Percentiles rank a stretch among this genome's conserved stretches.
These are phyloP conservation scores for Scenedesmus sp. DNA, from an alignment of 163 green algal species.

Conservation along the genomic window DNA sequence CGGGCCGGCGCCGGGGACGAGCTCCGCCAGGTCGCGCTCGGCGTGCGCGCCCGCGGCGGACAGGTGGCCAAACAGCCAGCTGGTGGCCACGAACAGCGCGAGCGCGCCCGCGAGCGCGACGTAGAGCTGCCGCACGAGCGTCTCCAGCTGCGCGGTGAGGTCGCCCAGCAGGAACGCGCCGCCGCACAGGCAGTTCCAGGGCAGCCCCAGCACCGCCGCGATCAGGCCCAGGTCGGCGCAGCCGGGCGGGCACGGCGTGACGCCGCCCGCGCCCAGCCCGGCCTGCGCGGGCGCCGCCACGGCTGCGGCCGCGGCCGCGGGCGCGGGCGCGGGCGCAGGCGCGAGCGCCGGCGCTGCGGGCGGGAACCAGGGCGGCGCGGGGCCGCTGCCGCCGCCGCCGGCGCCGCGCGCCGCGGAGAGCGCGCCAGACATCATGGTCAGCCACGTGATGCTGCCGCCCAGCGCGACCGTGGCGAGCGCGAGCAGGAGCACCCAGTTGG, in stretches of 20 bases:
- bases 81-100: not conserved
- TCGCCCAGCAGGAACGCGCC: not conserved
- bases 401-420: slow-evolving; percentile 2
- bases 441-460: slow-evolving; percentile 23
- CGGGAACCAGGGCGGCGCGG: not conserved
- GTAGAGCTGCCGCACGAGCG: not conserved
- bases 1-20: no score
- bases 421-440: not conserved
- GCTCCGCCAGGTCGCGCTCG: slow-evolving; percentile 6
- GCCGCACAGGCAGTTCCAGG: not conserved
- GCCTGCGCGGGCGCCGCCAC: not conserved
- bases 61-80: slow-evolving; percentile 16
- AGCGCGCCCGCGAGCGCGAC: not conserved
- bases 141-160: not conserved
- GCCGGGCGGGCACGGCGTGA: not conserved
- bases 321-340: not conserved
- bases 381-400: not conserved
- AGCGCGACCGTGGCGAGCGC: not conserved
- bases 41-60: slow-evolving; percentile 3
- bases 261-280: not conserved
- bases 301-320: not conserved
- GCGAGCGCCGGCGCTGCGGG: slow-evolving; percentile 1
- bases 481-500: slow-evolving; percentile 36
- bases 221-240: slow-evolving; percentile 7
- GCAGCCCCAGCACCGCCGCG: not conserved